Base-by-base conservation (phyloP, 192 early-diverging fungal genomes). In the Kickxella alabastrina region DNA sequence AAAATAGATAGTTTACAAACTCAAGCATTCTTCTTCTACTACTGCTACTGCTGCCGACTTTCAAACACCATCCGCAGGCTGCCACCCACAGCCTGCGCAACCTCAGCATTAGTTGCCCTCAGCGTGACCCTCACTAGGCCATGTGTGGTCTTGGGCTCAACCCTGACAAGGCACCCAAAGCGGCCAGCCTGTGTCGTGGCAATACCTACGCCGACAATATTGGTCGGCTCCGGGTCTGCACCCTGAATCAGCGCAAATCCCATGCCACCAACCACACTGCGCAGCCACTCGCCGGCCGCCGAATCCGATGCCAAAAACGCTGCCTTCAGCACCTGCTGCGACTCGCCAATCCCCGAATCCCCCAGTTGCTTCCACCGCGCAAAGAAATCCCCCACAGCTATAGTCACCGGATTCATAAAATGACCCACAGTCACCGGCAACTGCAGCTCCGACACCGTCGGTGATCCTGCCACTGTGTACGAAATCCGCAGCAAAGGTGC, bases 341-440 rank as follows among this genome's bases (percentile, higher is more conserved):
- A 74, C 57, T 99, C 95, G 19, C 91, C 79, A 35, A 54, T 58
- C 3, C 83, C 85, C 1, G 90, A 65, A 0, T 90, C 92, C 22
- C 93, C 93, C 67, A 99, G 88, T 74, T 98, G 95, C 63, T 86
- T 86, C 97, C 97, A 99, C 15, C 96, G 79, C 10, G 75, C 64
- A 56, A 98, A 93, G 62, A 94, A 99, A 54, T 91, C 89, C 7
- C 57, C 25, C 6, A 86, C 80, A 19, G 83, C 56, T 40, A 99
- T 82, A 10, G 64, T 74, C 10, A 93, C 88, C 1, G 87, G 86
- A 22, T 91, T 87, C 55, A 93, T 80, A 54, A 99, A 99, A 50
- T 97, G 95, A 14, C 85, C 78, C 19, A 92, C 54, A 6, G 82
- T 75, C 9, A 97, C 76, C 0, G 97, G 97, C 32, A 98, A 49